Conservation (phyloP, 768 basidiomycete species). For the Cyclocybe aegerita region DNA sequence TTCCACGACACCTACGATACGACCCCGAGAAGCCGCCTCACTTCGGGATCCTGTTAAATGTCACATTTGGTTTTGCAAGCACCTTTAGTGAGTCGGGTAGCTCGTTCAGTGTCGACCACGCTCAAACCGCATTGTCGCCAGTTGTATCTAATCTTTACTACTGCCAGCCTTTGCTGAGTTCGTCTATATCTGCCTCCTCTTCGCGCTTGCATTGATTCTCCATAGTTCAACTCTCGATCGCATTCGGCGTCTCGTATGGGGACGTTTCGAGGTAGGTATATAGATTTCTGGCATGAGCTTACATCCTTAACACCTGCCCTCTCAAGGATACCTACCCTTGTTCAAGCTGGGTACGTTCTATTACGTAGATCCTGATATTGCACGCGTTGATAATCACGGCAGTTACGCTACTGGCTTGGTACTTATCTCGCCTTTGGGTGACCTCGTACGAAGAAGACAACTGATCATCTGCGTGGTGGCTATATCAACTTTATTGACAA, state of each 20-base stretch:
- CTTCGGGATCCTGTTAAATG: slow-evolving; percentile 53
- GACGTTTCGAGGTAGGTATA: slow-evolving; percentile 37
- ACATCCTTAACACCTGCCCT: neutral
- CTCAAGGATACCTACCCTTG: slow-evolving; percentile 58
- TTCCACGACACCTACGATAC: slow-evolving; percentile 55
- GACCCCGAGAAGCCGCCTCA: slow-evolving; percentile 47
- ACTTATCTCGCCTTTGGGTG: slow-evolving; percentile 79
- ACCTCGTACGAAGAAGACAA: slow-evolving; percentile 74
- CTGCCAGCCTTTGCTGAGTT: slow-evolving; percentile 9
- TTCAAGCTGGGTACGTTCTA: slow-evolving; percentile 46
- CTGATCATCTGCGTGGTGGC: slow-evolving; percentile 61
- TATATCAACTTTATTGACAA: slow-evolving; percentile 56
- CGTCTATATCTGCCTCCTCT: neutral
- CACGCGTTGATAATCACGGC: too few species aligned
- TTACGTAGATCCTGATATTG: too few species aligned
- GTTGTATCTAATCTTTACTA: slow-evolving; percentile 10
- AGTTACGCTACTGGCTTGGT: slow-evolving; percentile 73
- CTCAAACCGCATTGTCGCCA: neutral
- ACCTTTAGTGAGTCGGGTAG: slow-evolving; percentile 44
- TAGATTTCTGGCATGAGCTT: neutral
- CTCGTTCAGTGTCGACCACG: neutral
- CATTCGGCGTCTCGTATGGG: slow-evolving; percentile 36
- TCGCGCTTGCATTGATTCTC: too few species aligned
- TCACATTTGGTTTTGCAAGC: slow-evolving; percentile 60
- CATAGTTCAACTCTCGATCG: slow-evolving; percentile 38